Base-by-base conservation (phyloP, 495 filamentous ascomycete species). In the Patellaria atrata region DNA sequence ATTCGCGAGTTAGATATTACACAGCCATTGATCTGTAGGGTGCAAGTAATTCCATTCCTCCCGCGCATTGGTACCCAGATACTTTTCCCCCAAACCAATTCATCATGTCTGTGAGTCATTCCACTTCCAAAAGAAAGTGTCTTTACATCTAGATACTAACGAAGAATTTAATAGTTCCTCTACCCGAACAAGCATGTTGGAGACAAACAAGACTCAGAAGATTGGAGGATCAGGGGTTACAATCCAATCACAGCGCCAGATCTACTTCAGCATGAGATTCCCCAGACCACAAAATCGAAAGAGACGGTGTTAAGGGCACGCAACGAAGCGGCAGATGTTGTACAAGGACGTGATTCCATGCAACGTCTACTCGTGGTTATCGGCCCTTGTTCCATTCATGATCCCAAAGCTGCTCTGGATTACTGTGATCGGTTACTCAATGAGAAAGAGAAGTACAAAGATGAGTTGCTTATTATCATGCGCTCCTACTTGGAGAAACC, bases 401-500 rank as follows among this genome's bases (percentile, higher is more conserved):
- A 99, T 55, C 89, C 91, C 13, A 60, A 72, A 25, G 80, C 85
- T 46, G 91, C 91, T 20, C 65, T 94, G 35, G 84, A 93, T 54
- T 99, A 99, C 71, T 89, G 83, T 63, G 75, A 83, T 45, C 70
- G 77, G 38, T 64, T 99, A 37, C 43, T 87, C 41, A 64, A 70
- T 47, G 62, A 93, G 52, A 89, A 91, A 58, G 70, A 86, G 54
- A 93, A 93, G 62, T 80, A 94, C 68, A 63, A 75, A 44, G 71
- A 83, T 48, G 82, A 94, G 50, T 68, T 99, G 10, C 61, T 93
- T 33, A 92, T 99, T 44, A 77, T 96, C 24, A 99, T 99, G 91
- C 80, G 91, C 30, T 79, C 83, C 32, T 99, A 99, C 68, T 75
- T 99, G 19, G 91, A 99, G 67, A 99, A 99, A 65, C 91, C 91